Conservation (phyloP, 805 yeast genomes). For the Candida silvicultrix region DNA sequence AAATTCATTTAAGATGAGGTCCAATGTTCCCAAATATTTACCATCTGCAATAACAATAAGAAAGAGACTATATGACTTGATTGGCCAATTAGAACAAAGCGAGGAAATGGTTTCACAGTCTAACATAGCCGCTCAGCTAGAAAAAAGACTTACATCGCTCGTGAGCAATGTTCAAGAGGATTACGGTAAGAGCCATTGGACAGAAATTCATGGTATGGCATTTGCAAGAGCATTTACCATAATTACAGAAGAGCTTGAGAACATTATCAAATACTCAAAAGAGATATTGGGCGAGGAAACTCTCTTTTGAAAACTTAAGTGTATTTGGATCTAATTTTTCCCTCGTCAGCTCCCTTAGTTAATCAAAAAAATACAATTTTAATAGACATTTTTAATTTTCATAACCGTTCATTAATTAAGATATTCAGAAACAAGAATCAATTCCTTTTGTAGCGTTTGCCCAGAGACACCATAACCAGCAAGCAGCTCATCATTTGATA, state of each 20-base stretch:
- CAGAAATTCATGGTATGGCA: conserved; percentile 42
- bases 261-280: conserved; percentile 30
- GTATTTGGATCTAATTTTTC: too few relatives aligned
- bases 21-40: conserved; percentile 34
- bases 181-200: conserved; percentile 33
- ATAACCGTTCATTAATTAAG: neutral
- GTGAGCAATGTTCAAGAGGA: neutral
- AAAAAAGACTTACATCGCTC: conserved; percentile 7
- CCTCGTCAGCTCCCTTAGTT: too few relatives aligned
- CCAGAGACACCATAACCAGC: neutral
- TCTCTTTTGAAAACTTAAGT: neutral
- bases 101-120: conserved; percentile 2
- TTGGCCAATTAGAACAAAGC: conserved; percentile 24
- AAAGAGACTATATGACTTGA: conserved; percentile 34
- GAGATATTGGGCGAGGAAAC: conserved; percentile 38
- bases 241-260: conserved; percentile 36
- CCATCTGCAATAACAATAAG: conserved; percentile 39
- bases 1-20: conserved; percentile 32
- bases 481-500: too few relatives aligned
- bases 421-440: neutral
- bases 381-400: neutral
- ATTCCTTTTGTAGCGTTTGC: neutral
- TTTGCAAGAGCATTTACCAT: conserved; percentile 42
- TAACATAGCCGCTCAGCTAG: conserved; percentile 6
- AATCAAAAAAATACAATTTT: too few relatives aligned